Evolutionary conservation across 768 basidiomycete species (phyloP), one percentile per base, ranked within the genome.

Genomic region (Leccinum aurantiacum): DNA sequence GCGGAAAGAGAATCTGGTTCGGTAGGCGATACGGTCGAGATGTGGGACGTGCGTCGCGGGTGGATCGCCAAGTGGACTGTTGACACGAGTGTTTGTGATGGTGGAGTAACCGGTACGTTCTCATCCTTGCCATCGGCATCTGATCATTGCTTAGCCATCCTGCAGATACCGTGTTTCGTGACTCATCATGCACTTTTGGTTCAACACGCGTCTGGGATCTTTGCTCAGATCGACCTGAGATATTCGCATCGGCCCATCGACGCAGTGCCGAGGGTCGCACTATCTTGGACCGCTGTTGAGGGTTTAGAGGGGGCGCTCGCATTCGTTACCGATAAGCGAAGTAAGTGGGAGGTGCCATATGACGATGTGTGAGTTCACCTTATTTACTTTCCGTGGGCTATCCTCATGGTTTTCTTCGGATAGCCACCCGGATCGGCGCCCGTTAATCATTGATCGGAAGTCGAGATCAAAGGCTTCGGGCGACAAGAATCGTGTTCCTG

Each of bases 11-110:
- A 61, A 27, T 1, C 50, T 14, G 50, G 61, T 6, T 48, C 48
- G 13, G 53, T 65, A 3, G 83, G 85, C 3, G 88, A 91, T 66
- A 76, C 84, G 0, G 79, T 92, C 29, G 91, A 93, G 67, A 87
- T 94, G 22, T 95, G 93, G 93, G 92, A 95, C 70, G 89, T 90
- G 2, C 79, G 92, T 56, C 78, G 93, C 52, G 82, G 84, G 1
- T 91, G 88, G 83, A 80, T 93, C 52, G 87, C 89, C 6, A 95
- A 94, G 74, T 94, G 92, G 89, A 81, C 82, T 3, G 82, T 93
- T 11, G 80, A 78, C 22, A 84, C 85, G 14, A 84, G 84, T 13
- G 78, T 82, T 5, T 77, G 76, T 1, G 91, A 93, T 60, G 88
- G 91, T 6, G 86, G 87, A 22, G 84, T 89, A 4, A 87, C 87